These are phyloP conservation scores for Suhomyces bokatorum DNA, from an alignment of 1,139 yeast species.

Conservation along the genomic window DNA sequence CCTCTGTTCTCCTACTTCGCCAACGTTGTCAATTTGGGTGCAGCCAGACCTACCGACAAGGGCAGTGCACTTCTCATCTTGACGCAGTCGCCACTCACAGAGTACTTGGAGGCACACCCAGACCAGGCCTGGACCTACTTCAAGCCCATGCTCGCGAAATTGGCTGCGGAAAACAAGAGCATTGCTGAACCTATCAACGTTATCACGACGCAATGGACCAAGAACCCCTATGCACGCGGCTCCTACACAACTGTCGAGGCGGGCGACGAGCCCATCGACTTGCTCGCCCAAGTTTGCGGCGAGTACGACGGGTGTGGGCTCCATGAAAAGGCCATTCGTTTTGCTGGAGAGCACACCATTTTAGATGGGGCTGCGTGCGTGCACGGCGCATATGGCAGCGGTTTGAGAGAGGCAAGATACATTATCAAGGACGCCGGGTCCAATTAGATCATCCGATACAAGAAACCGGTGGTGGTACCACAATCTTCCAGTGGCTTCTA, in stretches of 20 bases:
- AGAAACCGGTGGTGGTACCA: no score
- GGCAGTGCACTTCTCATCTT: slow-evolving; percentile 52
- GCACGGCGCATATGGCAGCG: slow-evolving; percentile 76
- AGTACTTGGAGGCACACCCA: slow-evolving; percentile 41
- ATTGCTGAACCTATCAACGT: slow-evolving; percentile 47
- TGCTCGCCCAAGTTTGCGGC: slow-evolving; percentile 53
- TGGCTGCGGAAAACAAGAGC: slow-evolving; percentile 19
- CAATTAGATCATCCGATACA: no score
- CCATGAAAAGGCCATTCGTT: slow-evolving; percentile 48
- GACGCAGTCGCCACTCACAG: slow-evolving; percentile 71
- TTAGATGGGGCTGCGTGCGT: slow-evolving; percentile 83
- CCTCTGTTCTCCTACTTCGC: slow-evolving; percentile 34
- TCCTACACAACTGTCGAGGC: slow-evolving; percentile 70
- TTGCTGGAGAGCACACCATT: slow-evolving; percentile 85
- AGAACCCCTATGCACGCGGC: slow-evolving; percentile 67
- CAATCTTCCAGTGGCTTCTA: neutral
- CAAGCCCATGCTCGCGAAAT: slow-evolving; percentile 35
- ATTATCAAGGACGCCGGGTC: slow-evolving; percentile 22
- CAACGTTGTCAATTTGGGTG: slow-evolving; percentile 31
- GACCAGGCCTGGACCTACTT: slow-evolving; percentile 42
- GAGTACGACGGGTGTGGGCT: slow-evolving; percentile 52
- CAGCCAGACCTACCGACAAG: slow-evolving; percentile 13
- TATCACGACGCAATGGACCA: slow-evolving; percentile 67
- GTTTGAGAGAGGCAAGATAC: slow-evolving; percentile 65
- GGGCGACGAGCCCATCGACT: slow-evolving; percentile 67